phyloP scores from a whole-genome alignment of 129 eudicot genomes.

The Sambucus nigra region DNA sequence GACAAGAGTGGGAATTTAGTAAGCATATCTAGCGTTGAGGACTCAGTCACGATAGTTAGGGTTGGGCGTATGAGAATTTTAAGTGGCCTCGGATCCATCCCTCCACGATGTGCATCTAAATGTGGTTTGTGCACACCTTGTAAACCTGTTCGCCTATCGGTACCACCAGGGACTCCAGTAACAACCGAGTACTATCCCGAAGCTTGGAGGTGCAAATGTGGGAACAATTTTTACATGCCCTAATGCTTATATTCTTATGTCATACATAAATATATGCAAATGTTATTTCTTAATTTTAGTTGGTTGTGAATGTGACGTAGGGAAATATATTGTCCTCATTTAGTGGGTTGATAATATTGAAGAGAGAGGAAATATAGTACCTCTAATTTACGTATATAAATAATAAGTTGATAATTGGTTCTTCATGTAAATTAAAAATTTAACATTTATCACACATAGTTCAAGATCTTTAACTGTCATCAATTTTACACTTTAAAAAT shows the following conservation, averaged over 20 bases:
- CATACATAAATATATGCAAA: too few species aligned
- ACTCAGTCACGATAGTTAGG: too few species aligned
- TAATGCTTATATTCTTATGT: constrained; percentile 4
- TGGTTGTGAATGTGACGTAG: too few species aligned
- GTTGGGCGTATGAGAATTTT: constrained; percentile 36
- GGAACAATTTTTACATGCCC: constrained; percentile 71
- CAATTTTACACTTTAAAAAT: too few species aligned
- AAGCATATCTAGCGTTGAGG: too few species aligned
- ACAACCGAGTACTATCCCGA: constrained; percentile 83
- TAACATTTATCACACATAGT: too few species aligned
- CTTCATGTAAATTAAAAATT: too few species aligned
- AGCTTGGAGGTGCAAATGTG: constrained; percentile 95
- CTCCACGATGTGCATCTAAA: constrained; percentile 62
- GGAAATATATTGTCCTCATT: background rate
- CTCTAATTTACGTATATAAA: too few species aligned
- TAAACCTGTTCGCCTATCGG: constrained; percentile 66
- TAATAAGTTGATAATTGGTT: background rate
- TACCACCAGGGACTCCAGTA: constrained; percentile 71
- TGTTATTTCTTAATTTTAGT: too few species aligned
- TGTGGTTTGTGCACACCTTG: constrained; percentile 82
- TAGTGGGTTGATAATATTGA: background rate
- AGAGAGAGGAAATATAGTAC: background rate
- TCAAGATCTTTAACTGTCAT: too few species aligned
- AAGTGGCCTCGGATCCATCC: constrained; percentile 59
- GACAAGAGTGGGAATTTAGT: background rate